These are phyloP conservation scores for Suillus placidus DNA, from an alignment of 768 basidiomycete genomes.

Conservation along the genomic window DNA sequence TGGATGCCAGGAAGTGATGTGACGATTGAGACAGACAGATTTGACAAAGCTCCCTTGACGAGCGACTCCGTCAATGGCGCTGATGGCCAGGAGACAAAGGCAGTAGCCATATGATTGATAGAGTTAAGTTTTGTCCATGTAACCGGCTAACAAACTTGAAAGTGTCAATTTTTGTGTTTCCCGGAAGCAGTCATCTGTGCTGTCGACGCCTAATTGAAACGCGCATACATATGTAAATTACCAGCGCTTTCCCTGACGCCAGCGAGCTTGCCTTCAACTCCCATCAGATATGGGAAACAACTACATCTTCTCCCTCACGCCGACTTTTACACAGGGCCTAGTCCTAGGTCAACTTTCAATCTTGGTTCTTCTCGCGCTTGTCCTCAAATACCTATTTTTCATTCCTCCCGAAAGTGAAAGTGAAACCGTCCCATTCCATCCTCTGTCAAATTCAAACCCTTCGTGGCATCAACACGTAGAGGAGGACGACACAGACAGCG, in stretches of 20 bases:
- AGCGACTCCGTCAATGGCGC: conserved; percentile 57
- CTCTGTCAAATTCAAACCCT: conserved; percentile 53
- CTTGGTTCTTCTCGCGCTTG: conserved; percentile 68
- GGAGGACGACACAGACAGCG: conserved; percentile 8
- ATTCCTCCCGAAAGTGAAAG: conserved; percentile 67
- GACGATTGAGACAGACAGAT: conserved; percentile 34
- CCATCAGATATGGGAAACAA: conserved; percentile 37
- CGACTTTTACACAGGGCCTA: conserved; percentile 95
- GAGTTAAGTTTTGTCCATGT: not conserved
- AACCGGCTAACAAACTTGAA: not conserved
- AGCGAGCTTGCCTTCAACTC: not conserved
- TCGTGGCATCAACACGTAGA: conserved; percentile 36
- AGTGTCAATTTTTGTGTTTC: too few relatives aligned
- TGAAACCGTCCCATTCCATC: conserved; percentile 61
- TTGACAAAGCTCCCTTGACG: conserved; percentile 44
- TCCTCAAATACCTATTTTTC: conserved; percentile 95
- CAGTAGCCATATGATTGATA: conserved; percentile 13
- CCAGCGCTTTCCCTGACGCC: not conserved
- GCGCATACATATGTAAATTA: not conserved
- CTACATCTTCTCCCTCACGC: conserved; percentile 74
- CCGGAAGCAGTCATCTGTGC: too few relatives aligned
- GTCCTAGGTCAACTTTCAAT: conserved; percentile 92
- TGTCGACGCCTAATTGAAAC: not conserved
- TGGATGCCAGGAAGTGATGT: conserved; percentile 26
- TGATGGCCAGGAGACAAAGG: conserved; percentile 55